Base-by-base conservation (phyloP, 345 rosid genomes). In the Stellera chamaejasme region DNA sequence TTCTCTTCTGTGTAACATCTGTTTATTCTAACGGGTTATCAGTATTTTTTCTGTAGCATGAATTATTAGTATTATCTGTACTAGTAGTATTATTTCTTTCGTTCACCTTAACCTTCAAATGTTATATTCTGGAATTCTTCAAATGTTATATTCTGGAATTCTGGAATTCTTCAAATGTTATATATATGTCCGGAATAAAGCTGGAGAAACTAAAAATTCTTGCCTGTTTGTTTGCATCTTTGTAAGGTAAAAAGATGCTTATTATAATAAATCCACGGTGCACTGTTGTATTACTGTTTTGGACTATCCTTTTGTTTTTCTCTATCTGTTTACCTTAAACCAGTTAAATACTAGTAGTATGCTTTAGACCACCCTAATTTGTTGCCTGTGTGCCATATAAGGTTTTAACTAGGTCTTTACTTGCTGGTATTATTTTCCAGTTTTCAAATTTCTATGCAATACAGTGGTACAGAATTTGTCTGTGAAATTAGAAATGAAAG, bases 401-500 rank as follows among this genome's bases (percentile, higher is more conserved):
- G 39, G 9, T 32, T 32, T 32, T 8, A 5, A 32, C 9, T 32
- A 5, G 9, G 9, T 32, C 5, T 32, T 32, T 32, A 32, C 39
- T 32, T 55, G 54, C 5, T 45, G 60, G 36, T 26, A 26, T 11
- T 9, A 26, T 27, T 13, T 28, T 28, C 43, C 36, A 4, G 7
- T 10, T 52, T 13, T 5, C 12, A 8, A 32, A 2, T 8, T 8
- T 4, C 9, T 32, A 2, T 32, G 39, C 39, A 32, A 32, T 32
- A 32, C 39, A 32, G 7, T 32, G 9, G 5, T 5, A 5, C 39
- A 0, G 39, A 5, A 32, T 32, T 55, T 54, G 27, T n/a, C 11
- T 55, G 62, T 52, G 26, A 52, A 61, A 61, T n/a, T 32, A 55
- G n/a, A 50, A 42, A 25, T 63, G 46, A 25, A 27, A 55, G 61